Conservation (phyloP, 2,329 filamentous ascomycete species). For the Colletotrichum tropicicola region DNA sequence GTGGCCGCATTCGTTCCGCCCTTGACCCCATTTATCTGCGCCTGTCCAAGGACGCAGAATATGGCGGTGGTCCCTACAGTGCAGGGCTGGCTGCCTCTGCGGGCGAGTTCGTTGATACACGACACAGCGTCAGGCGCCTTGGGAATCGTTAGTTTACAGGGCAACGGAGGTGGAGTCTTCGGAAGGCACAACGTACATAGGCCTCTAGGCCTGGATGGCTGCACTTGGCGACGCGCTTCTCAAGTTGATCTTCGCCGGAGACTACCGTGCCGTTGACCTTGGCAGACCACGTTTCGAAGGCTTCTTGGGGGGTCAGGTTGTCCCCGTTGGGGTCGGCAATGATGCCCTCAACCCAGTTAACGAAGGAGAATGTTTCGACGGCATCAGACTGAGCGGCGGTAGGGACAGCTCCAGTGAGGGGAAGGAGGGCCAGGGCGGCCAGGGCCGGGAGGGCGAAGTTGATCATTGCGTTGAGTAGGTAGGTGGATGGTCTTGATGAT, state of each 20-base stretch:
- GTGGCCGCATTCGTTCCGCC: background rate
- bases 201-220: background rate
- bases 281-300: slow-evolving; percentile 5
- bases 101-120: slow-evolving; percentile 27
- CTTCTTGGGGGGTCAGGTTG: slow-evolving; percentile 22
- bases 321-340: slow-evolving; percentile 23
- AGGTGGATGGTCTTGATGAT: too few species aligned
- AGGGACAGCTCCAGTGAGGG: background rate
- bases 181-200: slow-evolving; percentile 15
- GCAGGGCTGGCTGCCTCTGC: background rate
- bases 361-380: slow-evolving; percentile 17
- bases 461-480: too few species aligned
- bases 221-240: slow-evolving; percentile 12
- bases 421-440: background rate
- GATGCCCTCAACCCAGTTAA: slow-evolving; percentile 22
- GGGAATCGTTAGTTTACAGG: too few species aligned
- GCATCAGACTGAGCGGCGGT: background rate
- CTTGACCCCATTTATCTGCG: background rate
- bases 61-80: too few species aligned
- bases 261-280: background rate
- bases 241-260: background rate
- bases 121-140: slow-evolving; percentile 22
- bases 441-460: slow-evolving; percentile 14
- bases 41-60: slow-evolving; percentile 12
- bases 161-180: too few species aligned